Base-by-base conservation (phyloP, 2,329 filamentous ascomycete genomes). In the Fusarium sp. region DNA sequence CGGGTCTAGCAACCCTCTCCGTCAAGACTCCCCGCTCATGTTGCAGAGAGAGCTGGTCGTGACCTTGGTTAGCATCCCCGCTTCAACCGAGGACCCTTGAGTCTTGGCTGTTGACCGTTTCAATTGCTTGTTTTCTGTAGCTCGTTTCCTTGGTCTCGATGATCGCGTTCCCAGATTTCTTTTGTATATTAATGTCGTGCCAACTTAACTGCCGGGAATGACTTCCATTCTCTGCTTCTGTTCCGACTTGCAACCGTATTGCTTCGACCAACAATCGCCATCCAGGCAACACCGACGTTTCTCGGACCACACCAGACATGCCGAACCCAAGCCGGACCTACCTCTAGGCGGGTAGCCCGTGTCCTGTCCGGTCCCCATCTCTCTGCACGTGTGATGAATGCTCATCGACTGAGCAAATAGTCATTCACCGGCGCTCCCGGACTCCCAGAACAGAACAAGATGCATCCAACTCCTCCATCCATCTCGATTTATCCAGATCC, bases 51-150 rank as follows among this genome's bases (percentile, higher is more conserved):
- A 74, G 27, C 59, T 72, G 43, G 56, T 31, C 56, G 50, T 71
- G 62, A 41, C 68, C 67, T 60, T 65, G 58, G 20, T 39, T 45
- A 39, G 27, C 57, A 71, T 70, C 72, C 72, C 69, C 63, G 69
- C 72, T 75, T 67, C 72, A 66, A 27, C 39, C 24, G 48, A 75
- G 39, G 69, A 73, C 72, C 72, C 69, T 71, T 45, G 43, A 41
- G 57, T 59, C 68, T 56, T 75, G 62, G 68, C 61, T 58, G 20
- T 45, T 45, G 54, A 65, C 50, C 24, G 35, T 64, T 52, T 43
- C 68, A 60, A 45, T 45, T 73, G 54, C 57, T 62, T 52, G 63
- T 52, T 72, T 72, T 69, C 61, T 62, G 48, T 64, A 43, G 48
- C 65, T 58, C 54, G 48, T 56, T 69, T 69, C 66, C 72, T 72